Evolutionary conservation across 2,329 filamentous ascomycete genomes (phyloP).

Genomic region (Conoideocrella luteorostrata): DNA sequence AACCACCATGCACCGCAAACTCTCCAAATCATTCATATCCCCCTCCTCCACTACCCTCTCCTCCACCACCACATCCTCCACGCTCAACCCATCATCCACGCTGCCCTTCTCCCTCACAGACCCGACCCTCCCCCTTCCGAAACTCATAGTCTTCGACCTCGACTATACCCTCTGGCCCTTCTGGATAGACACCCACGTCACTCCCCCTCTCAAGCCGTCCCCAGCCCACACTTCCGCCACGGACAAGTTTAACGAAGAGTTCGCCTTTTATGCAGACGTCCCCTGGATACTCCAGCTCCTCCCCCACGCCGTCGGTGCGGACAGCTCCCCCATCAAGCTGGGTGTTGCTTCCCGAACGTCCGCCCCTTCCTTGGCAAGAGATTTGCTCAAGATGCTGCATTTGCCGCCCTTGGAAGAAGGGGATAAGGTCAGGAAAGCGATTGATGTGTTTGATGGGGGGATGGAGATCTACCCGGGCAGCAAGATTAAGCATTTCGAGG

Average conservation of each 20-base stretch:
- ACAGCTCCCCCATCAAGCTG: slow-evolving; percentile 38
- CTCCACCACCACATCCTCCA: neutral
- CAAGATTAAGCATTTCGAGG: slow-evolving; percentile 81
- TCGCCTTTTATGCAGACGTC: slow-evolving; percentile 65
- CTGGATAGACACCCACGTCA: slow-evolving; percentile 92
- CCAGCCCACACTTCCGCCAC: slow-evolving; percentile 35
- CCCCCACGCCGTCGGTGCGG: slow-evolving; percentile 34
- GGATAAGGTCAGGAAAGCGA: slow-evolving; percentile 36
- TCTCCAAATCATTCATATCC: slow-evolving; percentile 20
- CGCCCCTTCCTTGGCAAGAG: slow-evolving; percentile 70
- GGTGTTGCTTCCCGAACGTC: slow-evolving; percentile 76
- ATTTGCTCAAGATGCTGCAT: slow-evolving; percentile 72
- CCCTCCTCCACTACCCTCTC: slow-evolving; percentile 5
- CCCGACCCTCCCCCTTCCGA: slow-evolving; percentile 62
- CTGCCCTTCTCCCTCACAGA: slow-evolving; percentile 40
- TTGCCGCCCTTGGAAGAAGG: slow-evolving; percentile 31
- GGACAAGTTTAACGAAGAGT: slow-evolving; percentile 58
- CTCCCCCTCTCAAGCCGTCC: slow-evolving; percentile 57
- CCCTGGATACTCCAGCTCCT: slow-evolving; percentile 52
- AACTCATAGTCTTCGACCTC: slow-evolving; percentile 85
- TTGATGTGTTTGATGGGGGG: slow-evolving; percentile 54
- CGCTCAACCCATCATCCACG: neutral
- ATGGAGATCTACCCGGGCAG: slow-evolving; percentile 66
- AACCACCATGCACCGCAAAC: slow-evolving; percentile 25
- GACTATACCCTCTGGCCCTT: slow-evolving; percentile 99